These are phyloP conservation scores for Hawksworthiomyces lignivorus DNA, from an alignment of 2,329 filamentous ascomycete genomes.

Conservation along the genomic window DNA sequence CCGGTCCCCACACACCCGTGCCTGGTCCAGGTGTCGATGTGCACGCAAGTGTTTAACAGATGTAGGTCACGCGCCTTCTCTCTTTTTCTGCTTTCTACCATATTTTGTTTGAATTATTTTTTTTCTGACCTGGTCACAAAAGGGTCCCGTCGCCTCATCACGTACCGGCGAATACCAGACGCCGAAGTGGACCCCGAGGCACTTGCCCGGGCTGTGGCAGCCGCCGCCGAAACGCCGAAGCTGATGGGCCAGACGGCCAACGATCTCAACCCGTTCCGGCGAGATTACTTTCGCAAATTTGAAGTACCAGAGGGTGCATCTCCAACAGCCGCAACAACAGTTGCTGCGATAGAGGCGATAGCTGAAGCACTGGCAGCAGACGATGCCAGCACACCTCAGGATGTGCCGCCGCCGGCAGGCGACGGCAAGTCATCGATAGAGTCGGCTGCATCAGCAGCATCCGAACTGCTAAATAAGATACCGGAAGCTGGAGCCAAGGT, in stretches of 20 bases:
- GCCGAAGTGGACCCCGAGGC: constrained; percentile 40
- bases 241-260: constrained; percentile 43
- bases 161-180: constrained; percentile 67
- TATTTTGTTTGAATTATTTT: no score
- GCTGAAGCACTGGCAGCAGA: background rate
- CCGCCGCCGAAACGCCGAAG: constrained; percentile 21
- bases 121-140: no score
- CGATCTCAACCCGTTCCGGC: constrained; percentile 53
- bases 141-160: constrained; percentile 86
- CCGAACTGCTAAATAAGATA: no score
- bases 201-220: constrained; percentile 24
- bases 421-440: no score
- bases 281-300: constrained; percentile 51
- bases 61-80: no score
- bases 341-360: background rate
- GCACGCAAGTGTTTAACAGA: constrained; percentile 81
- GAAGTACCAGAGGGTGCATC: constrained; percentile 18
- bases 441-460: no score
- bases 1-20: constrained; percentile 68
- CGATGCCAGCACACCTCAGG: constrained; percentile 3
- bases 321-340: background rate
- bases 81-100: no score
- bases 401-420: no score
- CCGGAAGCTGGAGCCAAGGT: no score
- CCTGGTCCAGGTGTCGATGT: constrained; percentile 66